Base-by-base conservation (phyloP, 495 filamentous ascomycete species). In the Trichocladium uniseriatum region DNA sequence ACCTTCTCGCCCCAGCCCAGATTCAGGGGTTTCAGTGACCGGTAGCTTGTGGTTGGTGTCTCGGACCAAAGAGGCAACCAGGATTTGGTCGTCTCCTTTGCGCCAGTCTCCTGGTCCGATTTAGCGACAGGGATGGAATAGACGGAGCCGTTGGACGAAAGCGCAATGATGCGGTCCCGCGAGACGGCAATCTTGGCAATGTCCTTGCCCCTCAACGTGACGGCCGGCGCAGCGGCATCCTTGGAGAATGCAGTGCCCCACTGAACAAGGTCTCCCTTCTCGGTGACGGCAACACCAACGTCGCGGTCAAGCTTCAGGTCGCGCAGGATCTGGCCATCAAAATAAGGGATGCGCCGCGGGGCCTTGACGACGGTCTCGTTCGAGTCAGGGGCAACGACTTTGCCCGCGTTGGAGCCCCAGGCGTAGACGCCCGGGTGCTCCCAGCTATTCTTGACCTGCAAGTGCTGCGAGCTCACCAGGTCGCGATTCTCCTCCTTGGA, bases 331-430 rank as follows among this genome's bases (percentile, higher is more conserved):
- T 81, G 76, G n/a, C 80, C 84, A 54, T 96, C 81, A 60, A 98
- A 98, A 61, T 82, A 94, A 5, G 76, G 52, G 58, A 97, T 79
- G 37, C 86, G 77, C 43, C 85, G 76, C 9, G 92, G 90, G 1
- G 74, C 80, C 64, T 94, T 95, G 55, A 98, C 75, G 38, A 79
- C 65, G 19, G 66, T 66, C 39, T 95, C 88, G 35, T 83, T 75
- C 5, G 84, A 92, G 51, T 84, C 86, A 1, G 91, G 89, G 22
- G 88, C 91, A 22, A 82, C 87, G 3, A 96, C 91, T 45, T 74
- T 71, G 34, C 90, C 86, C n/a, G 69, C 74, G 59, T 98, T 98
- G 2, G 83, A 85, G 14, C 92, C 92, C 91, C 92, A 98, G 22
- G 82, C 80, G 69, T 94, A 95, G 1, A 96, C 83, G 0, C 87